Evolutionary conservation across 305 asterid species (phyloP), one percentile per base, ranked within the genome.

Genomic region (Solanum chacoense): DNA sequence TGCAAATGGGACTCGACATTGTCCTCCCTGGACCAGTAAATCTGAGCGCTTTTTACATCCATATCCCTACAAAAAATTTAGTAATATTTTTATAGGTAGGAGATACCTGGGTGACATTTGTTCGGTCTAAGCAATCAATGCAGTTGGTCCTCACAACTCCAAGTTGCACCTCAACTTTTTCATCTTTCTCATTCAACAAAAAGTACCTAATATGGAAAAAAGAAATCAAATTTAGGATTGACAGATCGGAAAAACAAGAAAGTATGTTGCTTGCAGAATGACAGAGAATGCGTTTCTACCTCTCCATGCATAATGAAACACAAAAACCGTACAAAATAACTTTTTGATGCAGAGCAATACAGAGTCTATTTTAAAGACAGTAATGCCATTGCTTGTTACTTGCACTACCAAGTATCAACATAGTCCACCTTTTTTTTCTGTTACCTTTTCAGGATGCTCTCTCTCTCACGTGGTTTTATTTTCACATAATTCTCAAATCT

Each of bases 131-230:
- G 93, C 99, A 98, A 91, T 98, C 99, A 87, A 98, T 94, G 94
- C 99, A 98, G 93, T 98, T 98, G 91, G 99, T 95, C 95, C 99
- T 93, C 91, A 98, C 97, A 85, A 94, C 93, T 88, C 99, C 99
- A 90, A 93, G 91, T 93, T 98, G 99, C 42, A 89, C 92, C 94
- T 98, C 99, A 91, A 95, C 94, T 87, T 95, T 95, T 89, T 98
- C 98, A 88, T 98, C 98, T 89, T 95, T 98, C 91, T 96, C 99
- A 92, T 96, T 98, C 91, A 96, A 90, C 92, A 98, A 92, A 89
- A 95, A 95, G 94, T 98, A 98, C 97, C 99, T 98, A 89, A 37
- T n/a, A 90, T 59, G 78, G 42, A n/a, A 89, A 83, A 73, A 83
- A 83, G 87, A 83, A 83, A 83, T 29, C 73, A 32, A 78, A 83